These are phyloP conservation scores for Candida nemodendra DNA, from an alignment of 805 yeast species.

Conservation along the genomic window DNA sequence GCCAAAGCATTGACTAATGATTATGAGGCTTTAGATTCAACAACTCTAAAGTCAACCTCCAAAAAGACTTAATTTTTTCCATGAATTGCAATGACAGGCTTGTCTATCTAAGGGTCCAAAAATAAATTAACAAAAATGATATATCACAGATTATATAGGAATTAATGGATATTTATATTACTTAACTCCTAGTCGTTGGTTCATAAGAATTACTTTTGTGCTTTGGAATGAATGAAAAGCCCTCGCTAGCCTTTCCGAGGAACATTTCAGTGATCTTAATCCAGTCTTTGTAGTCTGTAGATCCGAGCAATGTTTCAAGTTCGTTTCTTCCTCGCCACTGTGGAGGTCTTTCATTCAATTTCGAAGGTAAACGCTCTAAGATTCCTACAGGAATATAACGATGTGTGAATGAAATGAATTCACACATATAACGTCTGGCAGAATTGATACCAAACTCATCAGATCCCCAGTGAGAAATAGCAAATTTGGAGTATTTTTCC, in stretches of 20 bases:
- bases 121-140: no score
- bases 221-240: slow-evolving; percentile 83
- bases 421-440: slow-evolving; percentile 90
- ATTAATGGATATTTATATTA: not conserved
- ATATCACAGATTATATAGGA: no score
- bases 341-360: slow-evolving; percentile 90
- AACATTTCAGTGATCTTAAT: slow-evolving; percentile 94
- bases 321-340: slow-evolving; percentile 92
- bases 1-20: slow-evolving; percentile 64
- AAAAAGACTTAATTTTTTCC: slow-evolving; percentile 3
- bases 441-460: slow-evolving; percentile 91
- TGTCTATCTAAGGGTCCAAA: no score
- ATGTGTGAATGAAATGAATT: slow-evolving; percentile 90
- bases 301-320: slow-evolving; percentile 83
- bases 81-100: no score
- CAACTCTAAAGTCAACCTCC: not conserved
- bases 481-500: slow-evolving; percentile 67
- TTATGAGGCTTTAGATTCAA: slow-evolving; percentile 40
- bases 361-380: slow-evolving; percentile 83
- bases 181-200: slow-evolving; percentile 5
- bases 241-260: slow-evolving; percentile 77
- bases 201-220: slow-evolving; percentile 88
- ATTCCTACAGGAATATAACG: slow-evolving; percentile 94
- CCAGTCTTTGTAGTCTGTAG: slow-evolving; percentile 90
- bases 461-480: slow-evolving; percentile 96